Conservation (phyloP, 225 moss, liverwort and hornwort species). For the Bryoerythrophyllum caledonicum region DNA sequence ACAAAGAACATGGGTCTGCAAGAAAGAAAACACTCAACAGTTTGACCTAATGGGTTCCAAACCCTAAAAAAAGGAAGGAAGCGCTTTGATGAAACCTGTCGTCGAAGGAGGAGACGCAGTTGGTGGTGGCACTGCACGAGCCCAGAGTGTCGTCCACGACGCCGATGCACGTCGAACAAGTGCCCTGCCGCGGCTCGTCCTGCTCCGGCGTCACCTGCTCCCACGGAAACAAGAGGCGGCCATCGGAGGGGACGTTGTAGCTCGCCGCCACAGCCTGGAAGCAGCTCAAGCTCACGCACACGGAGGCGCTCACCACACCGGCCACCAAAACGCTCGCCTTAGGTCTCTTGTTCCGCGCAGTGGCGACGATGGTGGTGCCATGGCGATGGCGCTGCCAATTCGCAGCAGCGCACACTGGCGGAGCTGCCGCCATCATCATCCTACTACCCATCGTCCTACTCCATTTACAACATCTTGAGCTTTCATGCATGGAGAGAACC, state of each 20-base stretch:
- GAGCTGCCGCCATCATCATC: conserved; percentile 14
- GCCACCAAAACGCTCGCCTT: conserved; percentile 12
- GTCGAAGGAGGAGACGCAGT: conserved; percentile 91
- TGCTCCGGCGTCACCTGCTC: conserved; percentile 43
- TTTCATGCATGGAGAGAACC: not conserved
- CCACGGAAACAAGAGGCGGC: conserved; percentile 41
- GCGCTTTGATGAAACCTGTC: conserved; percentile 63
- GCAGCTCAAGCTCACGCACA: conserved; percentile 31
- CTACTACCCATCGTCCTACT: not conserved
- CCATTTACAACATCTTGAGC: not conserved
- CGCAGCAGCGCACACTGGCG: conserved; percentile 26
- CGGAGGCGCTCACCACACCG: conserved; percentile 23
- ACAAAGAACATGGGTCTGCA: conserved; percentile 82
- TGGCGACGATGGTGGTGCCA: not conserved
- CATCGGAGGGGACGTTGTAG: not conserved
- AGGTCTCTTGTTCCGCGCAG: not conserved
- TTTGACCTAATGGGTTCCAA: conserved; percentile 1
- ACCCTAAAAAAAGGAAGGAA: not conserved
- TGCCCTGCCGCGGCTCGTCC: conserved; percentile 64
- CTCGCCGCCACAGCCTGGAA: conserved; percentile 33
- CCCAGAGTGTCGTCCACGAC: conserved; percentile 93
- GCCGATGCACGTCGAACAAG: conserved; percentile 87
- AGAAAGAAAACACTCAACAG: not conserved
- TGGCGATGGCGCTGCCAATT: conserved; percentile 26
- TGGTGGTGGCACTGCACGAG: conserved; percentile 63